Percentiles rank a stretch among this genome's conserved stretches.
phyloP scores from a whole-genome alignment of 345 rosid species.

The Brassica nigra region DNA sequence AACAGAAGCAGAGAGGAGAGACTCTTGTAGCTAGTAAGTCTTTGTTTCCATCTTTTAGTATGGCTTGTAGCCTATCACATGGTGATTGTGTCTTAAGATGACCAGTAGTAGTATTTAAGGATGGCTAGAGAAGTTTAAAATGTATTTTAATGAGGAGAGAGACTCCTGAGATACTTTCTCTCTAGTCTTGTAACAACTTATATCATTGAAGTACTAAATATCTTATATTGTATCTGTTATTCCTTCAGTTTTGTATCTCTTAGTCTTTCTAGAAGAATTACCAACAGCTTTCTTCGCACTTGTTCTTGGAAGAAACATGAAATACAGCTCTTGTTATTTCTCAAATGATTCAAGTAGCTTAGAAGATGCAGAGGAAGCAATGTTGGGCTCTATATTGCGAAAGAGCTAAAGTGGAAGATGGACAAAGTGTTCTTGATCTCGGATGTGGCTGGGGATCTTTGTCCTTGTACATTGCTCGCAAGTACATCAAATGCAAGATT shows the following conservation, averaged over 20 bases:
- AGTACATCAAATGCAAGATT: conserved; percentile 63
- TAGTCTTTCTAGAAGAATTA: conserved; percentile 20
- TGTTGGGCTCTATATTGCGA: conserved; percentile 70
- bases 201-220: background rate
- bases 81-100: background rate
- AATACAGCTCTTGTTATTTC: conserved; percentile 88
- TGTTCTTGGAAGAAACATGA: conserved; percentile 72
- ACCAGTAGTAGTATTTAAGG: background rate
- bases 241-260: background rate
- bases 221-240: background rate
- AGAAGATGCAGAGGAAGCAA: conserved; percentile 82
- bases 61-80: background rate
- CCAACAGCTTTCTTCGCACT: conserved; percentile 86
- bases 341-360: conserved; percentile 52
- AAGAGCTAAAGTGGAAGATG: conserved; percentile 70
- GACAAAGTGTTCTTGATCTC: conserved; percentile 74
- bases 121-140: background rate
- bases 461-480: conserved; percentile 66
- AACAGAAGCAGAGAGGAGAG: conserved; percentile 47
- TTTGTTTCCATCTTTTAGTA: background rate
- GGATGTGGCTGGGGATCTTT: conserved; percentile 98
- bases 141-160: background rate
- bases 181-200: background rate
- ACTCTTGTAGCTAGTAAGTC: background rate
- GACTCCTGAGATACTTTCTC: background rate